Percentiles rank a stretch among this genome's conserved stretches.
These are phyloP conservation scores for Juncus inflexus DNA, from an alignment of 176 grass and related monocot species.

Conservation along the genomic window DNA sequence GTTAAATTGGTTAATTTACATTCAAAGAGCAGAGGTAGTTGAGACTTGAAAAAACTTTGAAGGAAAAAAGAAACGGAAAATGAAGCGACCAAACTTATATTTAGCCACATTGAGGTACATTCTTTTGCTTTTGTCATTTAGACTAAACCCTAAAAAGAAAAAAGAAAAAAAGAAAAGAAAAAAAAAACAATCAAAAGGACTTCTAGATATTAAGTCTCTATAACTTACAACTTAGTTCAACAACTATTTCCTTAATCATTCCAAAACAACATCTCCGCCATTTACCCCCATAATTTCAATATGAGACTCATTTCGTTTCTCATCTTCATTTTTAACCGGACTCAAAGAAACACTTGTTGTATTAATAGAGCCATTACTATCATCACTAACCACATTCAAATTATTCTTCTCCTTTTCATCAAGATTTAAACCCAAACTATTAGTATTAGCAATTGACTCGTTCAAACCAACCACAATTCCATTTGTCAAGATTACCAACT, in stretches of 20 bases:
- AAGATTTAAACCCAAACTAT: conserved; percentile 10
- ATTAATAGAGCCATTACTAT: background rate
- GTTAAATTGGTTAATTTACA: conserved; percentile 33
- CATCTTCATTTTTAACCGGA: background rate
- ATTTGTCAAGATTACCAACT: conserved; percentile 25
- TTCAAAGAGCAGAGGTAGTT: conserved; percentile 1
- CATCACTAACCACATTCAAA: background rate
- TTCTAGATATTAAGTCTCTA: conserved; percentile 18
- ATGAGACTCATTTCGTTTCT: background rate
- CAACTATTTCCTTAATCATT: conserved; percentile 30
- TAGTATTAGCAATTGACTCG: background rate
- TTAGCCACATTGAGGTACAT: conserved; percentile 25
- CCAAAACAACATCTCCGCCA: conserved; percentile 44
- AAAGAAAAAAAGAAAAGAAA: conserved; percentile 11
- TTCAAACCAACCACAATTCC: conserved; percentile 22
- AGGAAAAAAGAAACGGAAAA: conserved; percentile 7
- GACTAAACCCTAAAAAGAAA: conserved; percentile 17
- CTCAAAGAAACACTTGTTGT: conserved; percentile 5
- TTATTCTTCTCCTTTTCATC: conserved; percentile 17
- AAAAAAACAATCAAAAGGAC: conserved; percentile 9
- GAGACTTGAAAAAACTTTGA: conserved; percentile 11
- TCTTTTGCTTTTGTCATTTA: conserved; percentile 23
- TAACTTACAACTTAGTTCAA: background rate
- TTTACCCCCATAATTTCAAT: conserved; percentile 27
- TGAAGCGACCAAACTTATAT: conserved; percentile 28